Base-by-base conservation (phyloP, 192 early-diverging fungal species). In the Coemansia sp. region DNA sequence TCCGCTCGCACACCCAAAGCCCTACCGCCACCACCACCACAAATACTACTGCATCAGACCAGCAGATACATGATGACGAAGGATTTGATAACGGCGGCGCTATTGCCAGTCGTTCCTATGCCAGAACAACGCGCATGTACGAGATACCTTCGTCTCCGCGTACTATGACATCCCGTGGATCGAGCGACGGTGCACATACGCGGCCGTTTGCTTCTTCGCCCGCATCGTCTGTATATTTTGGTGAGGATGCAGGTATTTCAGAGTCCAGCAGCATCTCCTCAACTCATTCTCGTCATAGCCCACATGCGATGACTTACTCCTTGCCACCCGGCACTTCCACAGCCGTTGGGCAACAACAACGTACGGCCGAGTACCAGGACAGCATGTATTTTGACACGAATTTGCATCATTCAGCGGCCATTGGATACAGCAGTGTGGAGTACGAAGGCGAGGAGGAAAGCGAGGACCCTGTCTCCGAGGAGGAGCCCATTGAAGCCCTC, bases 81-180 rank as follows among this genome's bases (percentile, higher is more conserved):
- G 7, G 26, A 26, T 22, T 26, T 22, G 51, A 54, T 9, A 54
- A 16, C 18, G n/a, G 22, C 54, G 26, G 26, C 26, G 26, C 26
- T 26, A 37, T 8, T 13, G 39, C 37, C 57, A 8, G 36, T 11
- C 36, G 13, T 16, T 18, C 3, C 1, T 0, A 5, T 41, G 10
- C 4, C 57, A 8, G 26, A 40, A 5, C 15, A 6, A 26, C 18
- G 57, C 57, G 39, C 57, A 59, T 26, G 4, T 76, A 63, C 41
- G 26, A 46, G 12, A 52, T 71, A 10, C 69, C 66, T 0, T 74
- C 77, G 13, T 80, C 77, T 41, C 77, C 77, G 8, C 77, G 41
- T 47, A 74, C 77, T 4, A 74, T 73, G 65, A 58, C 77, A 1
- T 51, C 74, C 5, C 55, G 55, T 59, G 16, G 57, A 2, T 59